Conservation (phyloP, 306 rosid species). For the Senna tora region DNA sequence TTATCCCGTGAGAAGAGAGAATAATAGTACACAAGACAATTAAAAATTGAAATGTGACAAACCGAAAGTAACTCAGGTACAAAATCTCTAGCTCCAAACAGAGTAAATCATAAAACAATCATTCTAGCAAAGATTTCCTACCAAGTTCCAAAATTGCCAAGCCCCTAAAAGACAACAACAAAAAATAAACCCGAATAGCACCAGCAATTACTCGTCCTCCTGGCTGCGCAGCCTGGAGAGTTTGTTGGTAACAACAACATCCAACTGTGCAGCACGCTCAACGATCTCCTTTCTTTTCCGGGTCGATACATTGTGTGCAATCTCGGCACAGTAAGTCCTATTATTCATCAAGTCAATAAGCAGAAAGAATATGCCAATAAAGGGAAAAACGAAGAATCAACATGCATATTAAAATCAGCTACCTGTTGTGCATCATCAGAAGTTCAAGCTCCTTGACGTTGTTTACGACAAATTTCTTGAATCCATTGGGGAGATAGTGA, state of each 20-base stretch:
- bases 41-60: background rate
- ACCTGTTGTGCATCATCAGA: constrained; percentile 92
- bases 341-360: background rate
- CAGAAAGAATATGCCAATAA: background rate
- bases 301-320: constrained; percentile 69
- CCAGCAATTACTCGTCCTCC: constrained; percentile 62
- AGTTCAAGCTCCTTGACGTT: constrained; percentile 64
- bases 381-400: background rate
- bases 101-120: constrained; percentile 13
- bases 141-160: constrained; percentile 31
- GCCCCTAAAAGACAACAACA: background rate
- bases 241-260: constrained; percentile 76
- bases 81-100: constrained; percentile 26
- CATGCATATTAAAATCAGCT: background rate
- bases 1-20: background rate
- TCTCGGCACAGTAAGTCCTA: constrained; percentile 82
- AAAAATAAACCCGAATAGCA: constrained; percentile 12
- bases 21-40: background rate
- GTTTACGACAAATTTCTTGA: constrained; percentile 69
- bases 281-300: constrained; percentile 72
- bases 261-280: constrained; percentile 79
- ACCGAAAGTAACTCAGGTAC: background rate
- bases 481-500: constrained; percentile 69
- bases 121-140: background rate
- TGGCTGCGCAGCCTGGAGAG: constrained; percentile 80